These are phyloP conservation scores for Sclerospora graminicola DNA, from an alignment of 352 stramenopile species.

Conservation along the genomic window DNA sequence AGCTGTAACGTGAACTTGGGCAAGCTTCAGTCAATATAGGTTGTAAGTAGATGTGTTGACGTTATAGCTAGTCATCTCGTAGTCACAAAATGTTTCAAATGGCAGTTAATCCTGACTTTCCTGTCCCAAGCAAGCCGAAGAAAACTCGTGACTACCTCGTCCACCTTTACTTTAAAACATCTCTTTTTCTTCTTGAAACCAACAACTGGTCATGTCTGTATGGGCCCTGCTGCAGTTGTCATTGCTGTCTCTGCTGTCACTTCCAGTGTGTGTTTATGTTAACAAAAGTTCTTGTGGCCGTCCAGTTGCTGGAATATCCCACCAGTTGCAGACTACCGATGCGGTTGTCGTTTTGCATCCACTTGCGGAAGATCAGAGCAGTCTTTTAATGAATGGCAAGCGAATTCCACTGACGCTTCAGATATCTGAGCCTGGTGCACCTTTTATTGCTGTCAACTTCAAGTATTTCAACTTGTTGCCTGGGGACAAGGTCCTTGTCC, in stretches of 20 bases:
- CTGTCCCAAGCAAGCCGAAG: conserved; percentile 9
- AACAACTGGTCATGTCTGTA: too few species aligned
- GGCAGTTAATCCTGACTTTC: background rate
- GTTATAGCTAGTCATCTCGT: too few species aligned
- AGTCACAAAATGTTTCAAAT: too few species aligned
- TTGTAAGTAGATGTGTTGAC: too few species aligned
- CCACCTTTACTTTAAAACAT: background rate
- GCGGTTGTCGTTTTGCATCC: conserved; percentile 11
- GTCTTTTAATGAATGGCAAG: conserved; percentile 7
- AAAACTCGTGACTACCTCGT: conserved; percentile 1
- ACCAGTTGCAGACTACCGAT: conserved; percentile 7
- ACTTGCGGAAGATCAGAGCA: conserved; percentile 12
- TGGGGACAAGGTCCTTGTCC: conserved; percentile 23
- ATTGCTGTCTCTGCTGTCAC: conserved; percentile 11
- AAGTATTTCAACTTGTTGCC: conserved; percentile 16
- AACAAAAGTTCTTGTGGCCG: conserved; percentile 7
- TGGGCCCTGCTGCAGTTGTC: background rate
- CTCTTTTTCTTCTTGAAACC: too few species aligned
- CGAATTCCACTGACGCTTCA: conserved; percentile 4
- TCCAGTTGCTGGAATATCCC: background rate
- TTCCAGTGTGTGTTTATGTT: conserved; percentile 4
- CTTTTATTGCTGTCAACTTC: conserved; percentile 24
- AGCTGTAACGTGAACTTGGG: too few species aligned
- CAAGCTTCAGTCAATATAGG: too few species aligned
- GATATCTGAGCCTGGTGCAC: conserved; percentile 13